Evolutionary conservation across 2,329 filamentous ascomycete species (phyloP).

Genomic region (Clonostachys byssicola): DNA sequence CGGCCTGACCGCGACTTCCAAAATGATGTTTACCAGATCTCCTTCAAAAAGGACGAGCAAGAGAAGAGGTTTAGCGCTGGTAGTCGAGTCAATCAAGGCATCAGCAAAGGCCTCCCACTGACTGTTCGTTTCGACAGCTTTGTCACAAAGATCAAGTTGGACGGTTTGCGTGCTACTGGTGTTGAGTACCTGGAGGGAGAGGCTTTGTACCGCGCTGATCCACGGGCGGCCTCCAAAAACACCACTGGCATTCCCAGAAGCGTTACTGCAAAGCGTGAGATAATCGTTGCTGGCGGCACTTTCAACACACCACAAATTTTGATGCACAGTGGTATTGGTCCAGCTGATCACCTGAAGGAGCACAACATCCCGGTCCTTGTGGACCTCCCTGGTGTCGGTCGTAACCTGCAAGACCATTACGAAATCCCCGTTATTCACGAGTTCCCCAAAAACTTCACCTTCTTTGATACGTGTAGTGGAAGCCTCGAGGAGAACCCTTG

Average conservation of each 20-base stretch:
- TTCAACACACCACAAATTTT: conserved; percentile 42
- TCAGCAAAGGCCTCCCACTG: conserved; percentile 8
- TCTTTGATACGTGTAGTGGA: conserved; percentile 15
- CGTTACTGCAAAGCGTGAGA: conserved; percentile 30
- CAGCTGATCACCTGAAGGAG: conserved; percentile 26
- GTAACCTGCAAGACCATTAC: conserved; percentile 34
- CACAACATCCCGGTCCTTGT: conserved; percentile 45
- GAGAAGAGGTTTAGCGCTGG: conserved; percentile 48
- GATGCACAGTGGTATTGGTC: conserved; percentile 39
- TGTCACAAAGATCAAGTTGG: conserved; percentile 29
- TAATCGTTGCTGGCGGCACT: conserved; percentile 42
- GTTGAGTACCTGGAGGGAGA: conserved; percentile 35
- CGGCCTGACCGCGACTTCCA: conserved; percentile 7
- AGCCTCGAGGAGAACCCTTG: conserved; percentile 6
- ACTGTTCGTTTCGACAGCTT: conserved; percentile 15
- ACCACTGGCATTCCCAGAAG: conserved; percentile 10
- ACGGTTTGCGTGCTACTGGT: conserved; percentile 29
- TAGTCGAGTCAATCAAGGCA: conserved; percentile 43
- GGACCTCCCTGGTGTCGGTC: conserved; percentile 57
- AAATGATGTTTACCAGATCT: conserved; percentile 51
- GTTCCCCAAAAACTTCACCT: conserved; percentile 17
- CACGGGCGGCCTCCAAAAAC: conserved; percentile 21
- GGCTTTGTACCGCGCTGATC: conserved; percentile 35
- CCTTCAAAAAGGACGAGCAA: conserved; percentile 43
- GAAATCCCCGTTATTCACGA: conserved; percentile 24